Evolutionary conservation across 352 stramenopile genomes (phyloP).

Genomic region (Globisporangium camurandrum): DNA sequence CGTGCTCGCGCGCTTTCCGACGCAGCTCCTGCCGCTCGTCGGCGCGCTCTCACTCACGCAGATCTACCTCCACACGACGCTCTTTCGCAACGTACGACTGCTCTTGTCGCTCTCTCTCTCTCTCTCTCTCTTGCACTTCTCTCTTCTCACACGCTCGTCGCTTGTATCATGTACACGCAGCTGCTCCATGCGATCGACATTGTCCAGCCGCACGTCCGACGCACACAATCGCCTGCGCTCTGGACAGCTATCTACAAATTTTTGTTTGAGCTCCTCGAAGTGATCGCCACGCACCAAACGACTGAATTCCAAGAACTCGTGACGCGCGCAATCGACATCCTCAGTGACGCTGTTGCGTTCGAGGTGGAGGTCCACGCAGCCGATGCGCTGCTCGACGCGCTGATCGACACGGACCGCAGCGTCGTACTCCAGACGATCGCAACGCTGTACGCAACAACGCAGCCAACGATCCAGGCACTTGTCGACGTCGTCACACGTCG

Average conservation of each 20-base stretch:
- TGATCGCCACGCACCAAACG: slow-evolving; percentile 55
- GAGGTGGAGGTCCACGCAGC: slow-evolving; percentile 26
- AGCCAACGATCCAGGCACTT: slow-evolving; percentile 36
- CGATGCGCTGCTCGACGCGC: slow-evolving; percentile 23
- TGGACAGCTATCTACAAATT: slow-evolving; percentile 37
- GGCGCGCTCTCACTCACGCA: slow-evolving; percentile 54
- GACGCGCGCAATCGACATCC: slow-evolving; percentile 33
- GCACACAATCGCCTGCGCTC: slow-evolving; percentile 20
- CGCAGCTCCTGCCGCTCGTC: slow-evolving; percentile 41
- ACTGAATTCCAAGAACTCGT: slow-evolving; percentile 63
- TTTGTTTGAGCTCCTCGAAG: slow-evolving; percentile 58
- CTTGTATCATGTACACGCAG: slow-evolving; percentile 12
- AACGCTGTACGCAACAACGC: slow-evolving; percentile 38
- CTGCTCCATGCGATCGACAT: slow-evolving; percentile 59
- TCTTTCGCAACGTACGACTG: slow-evolving; percentile 52
- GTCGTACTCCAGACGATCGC: slow-evolving; percentile 36
- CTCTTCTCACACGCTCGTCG: background rate
- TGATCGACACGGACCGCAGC: slow-evolving; percentile 28
- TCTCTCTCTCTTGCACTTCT: background rate
- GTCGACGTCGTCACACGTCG: slow-evolving; percentile 29
- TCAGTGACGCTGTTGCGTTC: slow-evolving; percentile 44
- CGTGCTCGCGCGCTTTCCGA: slow-evolving; percentile 41
- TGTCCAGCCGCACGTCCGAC: slow-evolving; percentile 28
- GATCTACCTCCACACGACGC: slow-evolving; percentile 52
- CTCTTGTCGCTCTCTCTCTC: background rate